These are phyloP conservation scores for Letharia columbiana DNA, from an alignment of 495 filamentous ascomycete species.

Conservation along the genomic window DNA sequence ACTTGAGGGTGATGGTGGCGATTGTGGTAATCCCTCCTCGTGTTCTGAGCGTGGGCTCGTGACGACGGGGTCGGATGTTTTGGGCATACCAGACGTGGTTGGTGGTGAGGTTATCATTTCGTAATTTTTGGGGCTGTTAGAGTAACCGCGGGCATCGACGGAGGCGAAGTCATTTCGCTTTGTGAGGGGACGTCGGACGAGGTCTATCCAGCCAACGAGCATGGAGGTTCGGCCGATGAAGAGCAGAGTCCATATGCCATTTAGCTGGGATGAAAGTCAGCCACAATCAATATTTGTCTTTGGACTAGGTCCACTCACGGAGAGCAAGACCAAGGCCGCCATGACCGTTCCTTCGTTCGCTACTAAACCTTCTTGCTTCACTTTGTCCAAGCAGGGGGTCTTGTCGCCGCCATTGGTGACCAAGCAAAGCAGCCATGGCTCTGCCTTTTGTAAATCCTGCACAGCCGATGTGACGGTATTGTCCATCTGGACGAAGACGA, in stretches of 20 bases:
- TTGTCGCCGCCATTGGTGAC: conserved; percentile 50
- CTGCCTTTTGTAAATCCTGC: conserved; percentile 44
- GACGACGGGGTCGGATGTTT: conserved; percentile 39
- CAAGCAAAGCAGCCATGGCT: conserved; percentile 68
- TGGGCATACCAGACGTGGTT: conserved; percentile 22
- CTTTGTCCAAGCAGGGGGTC: conserved; percentile 51
- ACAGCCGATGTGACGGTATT: conserved; percentile 49
- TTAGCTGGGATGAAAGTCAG: conserved; percentile 44
- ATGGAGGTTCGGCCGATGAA: conserved; percentile 76
- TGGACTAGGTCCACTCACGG: conserved; percentile 42
- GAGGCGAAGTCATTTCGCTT: conserved; percentile 70
- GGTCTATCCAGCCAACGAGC: conserved; percentile 71
- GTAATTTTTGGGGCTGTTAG: conserved; percentile 61
- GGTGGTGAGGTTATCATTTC: conserved; percentile 62
- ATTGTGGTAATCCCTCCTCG: conserved; percentile 24
- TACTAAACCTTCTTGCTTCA: conserved; percentile 41
- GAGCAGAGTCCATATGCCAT: conserved; percentile 76
- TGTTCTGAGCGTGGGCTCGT: conserved; percentile 27
- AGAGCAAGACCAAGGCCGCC: conserved; percentile 72
- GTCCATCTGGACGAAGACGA: conserved; percentile 83
- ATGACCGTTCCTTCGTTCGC: conserved; percentile 70
- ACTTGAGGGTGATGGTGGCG: conserved; percentile 33
- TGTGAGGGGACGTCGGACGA: conserved; percentile 43
- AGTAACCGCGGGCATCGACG: conserved; percentile 62
- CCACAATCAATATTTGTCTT: neutral